phyloP scores from a whole-genome alignment of 2,329 filamentous ascomycete genomes.

The Colletotrichum paranaense region DNA sequence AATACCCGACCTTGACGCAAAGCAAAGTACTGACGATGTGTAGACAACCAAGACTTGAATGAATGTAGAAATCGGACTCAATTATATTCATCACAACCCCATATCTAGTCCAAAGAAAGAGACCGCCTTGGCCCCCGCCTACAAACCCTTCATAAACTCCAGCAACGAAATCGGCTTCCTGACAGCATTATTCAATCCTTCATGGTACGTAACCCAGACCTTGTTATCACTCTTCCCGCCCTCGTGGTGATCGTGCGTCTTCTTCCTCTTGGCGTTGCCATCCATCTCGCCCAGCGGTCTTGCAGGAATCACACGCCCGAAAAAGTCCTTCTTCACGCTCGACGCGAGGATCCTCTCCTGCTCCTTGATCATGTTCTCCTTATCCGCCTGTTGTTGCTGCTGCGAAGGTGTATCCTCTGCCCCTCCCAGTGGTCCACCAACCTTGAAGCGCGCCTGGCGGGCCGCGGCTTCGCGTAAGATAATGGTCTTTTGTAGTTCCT shows the following conservation, averaged over 20 bases:
- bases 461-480: constrained; percentile 73
- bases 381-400: constrained; percentile 47
- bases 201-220: constrained; percentile 90
- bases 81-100: neutral
- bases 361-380: constrained; percentile 50
- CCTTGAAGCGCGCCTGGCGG: constrained; percentile 72
- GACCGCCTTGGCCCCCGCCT: constrained; percentile 14
- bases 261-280: constrained; percentile 45
- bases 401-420: constrained; percentile 40
- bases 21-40: too few relatives aligned
- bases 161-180: constrained; percentile 85
- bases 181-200: constrained; percentile 93
- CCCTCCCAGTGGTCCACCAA: constrained; percentile 44
- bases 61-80: neutral
- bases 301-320: constrained; percentile 75
- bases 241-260: constrained; percentile 43
- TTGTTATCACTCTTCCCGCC: constrained; percentile 53
- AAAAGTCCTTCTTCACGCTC: constrained; percentile 82
- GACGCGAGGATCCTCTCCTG: constrained; percentile 46
- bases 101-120: neutral
- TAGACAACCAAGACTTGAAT: neutral
- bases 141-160: constrained; percentile 80
- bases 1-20: neutral
- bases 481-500: constrained; percentile 84
- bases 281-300: constrained; percentile 53